These are phyloP conservation scores for Pulveroboletus sp. DNA, from an alignment of 768 basidiomycete genomes.

Conservation along the genomic window DNA sequence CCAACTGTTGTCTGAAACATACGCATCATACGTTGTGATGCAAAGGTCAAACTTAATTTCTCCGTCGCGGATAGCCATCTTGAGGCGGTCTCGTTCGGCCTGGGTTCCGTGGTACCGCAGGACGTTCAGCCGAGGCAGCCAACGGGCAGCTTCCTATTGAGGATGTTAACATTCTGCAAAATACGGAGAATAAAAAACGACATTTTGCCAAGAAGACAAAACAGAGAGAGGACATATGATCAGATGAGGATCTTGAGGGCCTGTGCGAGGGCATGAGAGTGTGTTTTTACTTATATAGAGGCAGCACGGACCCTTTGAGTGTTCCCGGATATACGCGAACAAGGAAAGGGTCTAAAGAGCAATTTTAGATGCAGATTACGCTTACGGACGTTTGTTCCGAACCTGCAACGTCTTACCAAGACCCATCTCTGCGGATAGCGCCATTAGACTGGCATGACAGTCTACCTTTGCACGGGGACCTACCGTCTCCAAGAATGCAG, in stretches of 20 bases:
- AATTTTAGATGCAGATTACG: slow-evolving; percentile 3
- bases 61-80: slow-evolving; percentile 37
- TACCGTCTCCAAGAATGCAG: slow-evolving; percentile 69
- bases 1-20: slow-evolving; percentile 53
- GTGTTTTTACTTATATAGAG: too few species aligned
- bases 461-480: slow-evolving; percentile 13
- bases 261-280: too few species aligned
- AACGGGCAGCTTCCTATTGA: slow-evolving; percentile 47
- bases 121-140: slow-evolving; percentile 48
- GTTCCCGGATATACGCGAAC: slow-evolving; percentile 64
- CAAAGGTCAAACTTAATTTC: slow-evolving; percentile 43
- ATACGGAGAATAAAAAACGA: slow-evolving; percentile 20
- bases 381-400: not conserved
- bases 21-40: slow-evolving; percentile 67
- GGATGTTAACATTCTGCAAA: not conserved
- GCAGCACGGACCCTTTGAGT: slow-evolving; percentile 34
- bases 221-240: slow-evolving; percentile 73
- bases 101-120: slow-evolving; percentile 61
- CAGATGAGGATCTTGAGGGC: slow-evolving; percentile 55
- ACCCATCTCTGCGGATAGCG: slow-evolving; percentile 45
- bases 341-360: slow-evolving; percentile 49
- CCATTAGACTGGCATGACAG: not conserved
- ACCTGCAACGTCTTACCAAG: slow-evolving; percentile 65
- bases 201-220: slow-evolving; percentile 54
- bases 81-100: slow-evolving; percentile 54